Evolutionary conservation across 495 filamentous ascomycete species (phyloP).

Genomic region (Penicillium canescens): DNA sequence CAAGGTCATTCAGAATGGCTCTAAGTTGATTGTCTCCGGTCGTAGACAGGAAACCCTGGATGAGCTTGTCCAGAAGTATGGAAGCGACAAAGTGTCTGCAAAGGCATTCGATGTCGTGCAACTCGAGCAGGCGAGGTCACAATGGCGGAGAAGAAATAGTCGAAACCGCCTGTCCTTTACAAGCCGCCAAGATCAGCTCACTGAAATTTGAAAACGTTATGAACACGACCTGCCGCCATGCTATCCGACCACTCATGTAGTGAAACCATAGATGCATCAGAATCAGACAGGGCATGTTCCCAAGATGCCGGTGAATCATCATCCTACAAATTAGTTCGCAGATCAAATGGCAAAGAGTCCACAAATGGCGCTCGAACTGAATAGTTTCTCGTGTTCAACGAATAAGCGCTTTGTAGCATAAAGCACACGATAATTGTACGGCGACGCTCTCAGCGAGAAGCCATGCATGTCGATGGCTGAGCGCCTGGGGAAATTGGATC

Average conservation of each 20-base stretch:
- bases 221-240: conserved; percentile 22
- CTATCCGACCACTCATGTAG: conserved; percentile 29
- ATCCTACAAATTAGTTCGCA: conserved; percentile 39
- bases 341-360: conserved; percentile 38
- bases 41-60: conserved; percentile 67
- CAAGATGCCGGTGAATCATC: conserved; percentile 24
- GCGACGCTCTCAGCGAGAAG: conserved; percentile 46
- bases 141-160: conserved; percentile 14
- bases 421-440: conserved; percentile 42
- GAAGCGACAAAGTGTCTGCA: conserved; percentile 50
- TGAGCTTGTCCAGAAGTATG: conserved; percentile 58
- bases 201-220: conserved; percentile 22
- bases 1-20: conserved; percentile 60
- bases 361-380: conserved; percentile 39
- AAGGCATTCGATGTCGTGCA: conserved; percentile 66
- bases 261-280: conserved; percentile 23
- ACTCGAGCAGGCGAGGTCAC: conserved; percentile 50
- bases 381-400: conserved; percentile 37
- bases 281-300: neutral
- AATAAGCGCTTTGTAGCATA: conserved; percentile 39
- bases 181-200: conserved; percentile 29
- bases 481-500: conserved; percentile 16
- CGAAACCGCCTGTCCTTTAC: conserved; percentile 24
- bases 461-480: conserved; percentile 43
- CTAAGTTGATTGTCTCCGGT: conserved; percentile 62